Conservation (phyloP, 805 yeast species). For the Pichia thaimueangensis region DNA sequence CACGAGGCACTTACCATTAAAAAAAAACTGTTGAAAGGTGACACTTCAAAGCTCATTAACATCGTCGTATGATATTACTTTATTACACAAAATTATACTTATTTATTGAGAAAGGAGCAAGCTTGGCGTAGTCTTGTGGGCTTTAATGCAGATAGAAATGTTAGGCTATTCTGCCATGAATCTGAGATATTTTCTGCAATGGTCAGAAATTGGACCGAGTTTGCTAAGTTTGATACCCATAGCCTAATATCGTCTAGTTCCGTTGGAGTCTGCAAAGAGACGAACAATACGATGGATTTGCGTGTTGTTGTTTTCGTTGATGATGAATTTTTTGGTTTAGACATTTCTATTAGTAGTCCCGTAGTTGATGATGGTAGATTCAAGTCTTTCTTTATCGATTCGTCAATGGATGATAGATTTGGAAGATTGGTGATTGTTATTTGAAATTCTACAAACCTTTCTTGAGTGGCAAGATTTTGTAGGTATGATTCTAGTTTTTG, state of each 20-base stretch:
- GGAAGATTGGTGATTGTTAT: no score
- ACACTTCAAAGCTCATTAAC: no score
- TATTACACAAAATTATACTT: no score
- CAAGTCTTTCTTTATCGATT: no score
- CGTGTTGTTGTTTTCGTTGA: no score
- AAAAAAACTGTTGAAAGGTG: no score
- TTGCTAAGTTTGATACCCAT: no score
- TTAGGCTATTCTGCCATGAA: not conserved
- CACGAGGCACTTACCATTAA: no score
- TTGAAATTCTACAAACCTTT: no score
- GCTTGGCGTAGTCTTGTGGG: slow-evolving; percentile 2
- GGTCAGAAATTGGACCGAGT: not conserved
- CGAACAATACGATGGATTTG: not conserved
- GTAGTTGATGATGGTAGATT: not conserved
- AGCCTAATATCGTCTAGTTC: not conserved
- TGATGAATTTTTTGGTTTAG: not conserved
- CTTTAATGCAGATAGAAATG: not conserved
- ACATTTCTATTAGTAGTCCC: not conserved
- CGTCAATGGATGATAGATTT: no score
- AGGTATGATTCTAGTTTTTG: not conserved
- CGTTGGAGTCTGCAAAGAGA: not conserved
- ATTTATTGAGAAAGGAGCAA: slow-evolving; percentile 5
- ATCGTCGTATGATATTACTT: no score
- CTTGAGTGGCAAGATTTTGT: no score
- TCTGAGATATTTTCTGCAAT: slow-evolving; percentile 1